phyloP scores from a whole-genome alignment of 306 rosid genomes.

The Medicago ruthenica region DNA sequence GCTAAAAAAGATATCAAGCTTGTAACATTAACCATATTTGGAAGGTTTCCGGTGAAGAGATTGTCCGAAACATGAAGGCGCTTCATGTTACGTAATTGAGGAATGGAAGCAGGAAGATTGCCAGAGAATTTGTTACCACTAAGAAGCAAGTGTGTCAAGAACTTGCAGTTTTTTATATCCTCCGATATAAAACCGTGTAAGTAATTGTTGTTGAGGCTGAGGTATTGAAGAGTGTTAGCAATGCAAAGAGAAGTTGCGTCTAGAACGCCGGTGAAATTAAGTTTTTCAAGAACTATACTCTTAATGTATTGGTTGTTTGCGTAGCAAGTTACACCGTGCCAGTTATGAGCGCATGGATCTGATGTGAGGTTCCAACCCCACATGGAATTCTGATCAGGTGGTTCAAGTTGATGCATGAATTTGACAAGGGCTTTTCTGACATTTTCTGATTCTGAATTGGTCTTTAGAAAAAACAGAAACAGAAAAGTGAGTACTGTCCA shows the following conservation, averaged over 20 bases:
- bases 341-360: slow-evolving; percentile 62
- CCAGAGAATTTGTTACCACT: slow-evolving; percentile 59
- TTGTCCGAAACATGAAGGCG: slow-evolving; percentile 54
- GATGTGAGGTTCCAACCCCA: slow-evolving; percentile 70
- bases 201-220: slow-evolving; percentile 50
- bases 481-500: slow-evolving; percentile 32
- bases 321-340: slow-evolving; percentile 60
- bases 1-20: slow-evolving; percentile 58
- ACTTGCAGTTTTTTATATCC: slow-evolving; percentile 54
- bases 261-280: slow-evolving; percentile 47
- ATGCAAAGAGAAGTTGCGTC: slow-evolving; percentile 55
- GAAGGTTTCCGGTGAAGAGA: slow-evolving; percentile 59
- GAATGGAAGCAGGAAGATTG: slow-evolving; percentile 55
- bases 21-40: slow-evolving; percentile 51
- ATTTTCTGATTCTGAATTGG: slow-evolving; percentile 49
- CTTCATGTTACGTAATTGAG: slow-evolving; percentile 48
- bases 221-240: slow-evolving; percentile 36
- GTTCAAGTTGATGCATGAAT: slow-evolving; percentile 70
- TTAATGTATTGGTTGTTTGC: slow-evolving; percentile 35
- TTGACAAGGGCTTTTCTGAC: slow-evolving; percentile 52
- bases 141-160: slow-evolving; percentile 55
- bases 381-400: slow-evolving; percentile 31
- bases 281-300: slow-evolving; percentile 49
- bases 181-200: slow-evolving; percentile 51
- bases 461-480: slow-evolving; percentile 41